phyloP scores from a whole-genome alignment of 495 filamentous ascomycete species.

The Podospora tetraspora region DNA sequence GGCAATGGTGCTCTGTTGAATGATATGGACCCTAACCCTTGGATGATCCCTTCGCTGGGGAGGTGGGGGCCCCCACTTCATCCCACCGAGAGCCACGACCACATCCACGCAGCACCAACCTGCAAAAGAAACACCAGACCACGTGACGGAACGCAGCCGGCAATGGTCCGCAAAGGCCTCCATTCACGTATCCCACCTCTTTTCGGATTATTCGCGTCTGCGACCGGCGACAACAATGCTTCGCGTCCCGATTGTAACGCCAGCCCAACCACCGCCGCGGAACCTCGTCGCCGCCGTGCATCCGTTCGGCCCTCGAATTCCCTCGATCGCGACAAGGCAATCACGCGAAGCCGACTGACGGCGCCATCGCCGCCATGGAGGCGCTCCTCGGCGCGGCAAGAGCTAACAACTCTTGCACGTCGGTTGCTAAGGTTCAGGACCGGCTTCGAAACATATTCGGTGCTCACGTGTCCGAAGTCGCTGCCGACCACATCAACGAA shows the following conservation, averaged over 20 bases:
- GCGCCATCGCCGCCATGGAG: conserved; percentile 29
- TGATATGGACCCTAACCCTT: background rate
- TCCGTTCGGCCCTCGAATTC: background rate
- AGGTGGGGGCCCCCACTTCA: background rate
- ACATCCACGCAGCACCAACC: background rate
- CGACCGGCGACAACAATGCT: background rate
- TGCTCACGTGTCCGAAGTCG: conserved; percentile 33
- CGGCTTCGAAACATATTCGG: conserved; percentile 33
- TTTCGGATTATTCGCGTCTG: background rate
- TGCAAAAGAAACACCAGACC: background rate
- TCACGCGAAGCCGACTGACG: background rate
- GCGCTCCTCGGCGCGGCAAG: conserved; percentile 27
- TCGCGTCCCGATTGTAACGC: background rate
- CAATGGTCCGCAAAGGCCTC: background rate
- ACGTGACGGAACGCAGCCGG: background rate
- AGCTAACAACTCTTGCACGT: conserved; percentile 32
- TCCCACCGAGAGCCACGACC: background rate
- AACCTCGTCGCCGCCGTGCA: background rate
- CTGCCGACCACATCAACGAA: conserved; percentile 37
- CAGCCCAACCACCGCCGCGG: background rate
- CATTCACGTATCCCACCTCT: conserved; percentile 8
- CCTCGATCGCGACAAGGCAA: background rate
- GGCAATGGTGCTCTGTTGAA: background rate
- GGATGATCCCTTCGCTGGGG: background rate
- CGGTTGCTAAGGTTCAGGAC: conserved; percentile 36